Base-by-base conservation (phyloP, 495 filamentous ascomycete genomes). In the Aspergillus mulundensis region DNA sequence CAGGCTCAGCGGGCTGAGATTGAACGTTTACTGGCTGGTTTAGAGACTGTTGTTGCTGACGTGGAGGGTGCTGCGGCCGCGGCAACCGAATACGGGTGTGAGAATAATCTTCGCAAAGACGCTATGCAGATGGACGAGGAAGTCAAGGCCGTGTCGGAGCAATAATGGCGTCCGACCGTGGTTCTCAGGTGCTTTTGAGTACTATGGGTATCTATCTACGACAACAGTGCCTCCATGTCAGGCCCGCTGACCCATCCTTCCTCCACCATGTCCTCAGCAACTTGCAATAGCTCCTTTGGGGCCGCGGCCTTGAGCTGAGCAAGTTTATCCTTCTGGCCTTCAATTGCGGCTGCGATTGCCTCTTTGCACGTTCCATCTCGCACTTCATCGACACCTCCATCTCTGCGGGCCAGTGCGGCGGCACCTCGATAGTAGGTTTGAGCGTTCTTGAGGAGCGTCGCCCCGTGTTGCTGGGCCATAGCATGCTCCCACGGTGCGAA, bases 1-100 rank as follows among this genome's bases (percentile, higher is more conserved):
- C 74, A 80, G 57, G 74, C 68, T 21, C 91, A 96, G 74, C 74
- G 88, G 34, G 69, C 75, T 40, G 89, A 95, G 68, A 89, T 95
- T 54, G 85, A 89, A 61, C 74, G 63, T 7, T 65, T 96, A 48
- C 64, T 94, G 34, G 72, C 63, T 5, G 74, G 78, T 11, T 74
- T 94, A 21, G 90, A 91, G 66, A 73, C 70, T 21, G 79, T 86
- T 23, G 77, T 93, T 42, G 70, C 74, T 20, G 90, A 94, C 71
- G 64, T 95, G 57, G 86, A 88, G 61, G 83, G 76, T 11, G 84
- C 85, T 32, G 84, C 80, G 38, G 68, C 71, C 45, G 74, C 77
- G 16, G 72, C 79, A 48, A 68, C 64, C 15, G 64, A 76, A 34
- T 78, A 70, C 59, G 69, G 67, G 53, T 64, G 63, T 18, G 64